Evolutionary conservation across 139 green algal species (phyloP).

Genomic region (Closterium sp.): DNA sequence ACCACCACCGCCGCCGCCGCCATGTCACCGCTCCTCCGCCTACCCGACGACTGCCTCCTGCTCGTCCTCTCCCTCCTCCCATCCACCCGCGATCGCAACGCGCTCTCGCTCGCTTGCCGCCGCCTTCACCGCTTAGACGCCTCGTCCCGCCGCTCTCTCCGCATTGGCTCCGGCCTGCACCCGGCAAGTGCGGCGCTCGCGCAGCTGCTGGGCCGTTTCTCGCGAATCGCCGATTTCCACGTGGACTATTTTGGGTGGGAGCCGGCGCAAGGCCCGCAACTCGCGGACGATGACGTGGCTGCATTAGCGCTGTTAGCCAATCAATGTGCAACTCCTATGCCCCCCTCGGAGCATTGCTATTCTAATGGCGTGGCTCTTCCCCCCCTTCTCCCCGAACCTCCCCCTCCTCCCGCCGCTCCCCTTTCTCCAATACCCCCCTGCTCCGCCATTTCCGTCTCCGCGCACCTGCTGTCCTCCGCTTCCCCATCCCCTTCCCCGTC

Average conservation of each 20-base stretch:
- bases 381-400: too few species aligned
- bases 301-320: not conserved
- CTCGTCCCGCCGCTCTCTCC: not conserved
- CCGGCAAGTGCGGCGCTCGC: not conserved
- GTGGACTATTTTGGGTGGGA: constrained; percentile 1
- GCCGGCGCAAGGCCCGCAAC: not conserved
- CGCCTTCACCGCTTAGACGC: not conserved
- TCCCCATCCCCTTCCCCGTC: too few species aligned
- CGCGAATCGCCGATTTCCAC: not conserved
- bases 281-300: not conserved
- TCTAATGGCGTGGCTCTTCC: too few species aligned
- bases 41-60: constrained; percentile 4
- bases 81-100: not conserved
- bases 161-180: not conserved
- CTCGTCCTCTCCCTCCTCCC: not conserved
- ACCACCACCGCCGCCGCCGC: too few species aligned
- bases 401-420: too few species aligned
- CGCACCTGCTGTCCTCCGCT: too few species aligned
- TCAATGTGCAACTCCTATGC: too few species aligned
- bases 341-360: too few species aligned
- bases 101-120: not conserved
- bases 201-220: not conserved
- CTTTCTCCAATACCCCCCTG: too few species aligned
- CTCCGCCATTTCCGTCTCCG: too few species aligned
- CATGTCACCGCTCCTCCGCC: not conserved